phyloP scores from a whole-genome alignment of 805 yeast genomes.

The Kockiozyma suomiensis region DNA sequence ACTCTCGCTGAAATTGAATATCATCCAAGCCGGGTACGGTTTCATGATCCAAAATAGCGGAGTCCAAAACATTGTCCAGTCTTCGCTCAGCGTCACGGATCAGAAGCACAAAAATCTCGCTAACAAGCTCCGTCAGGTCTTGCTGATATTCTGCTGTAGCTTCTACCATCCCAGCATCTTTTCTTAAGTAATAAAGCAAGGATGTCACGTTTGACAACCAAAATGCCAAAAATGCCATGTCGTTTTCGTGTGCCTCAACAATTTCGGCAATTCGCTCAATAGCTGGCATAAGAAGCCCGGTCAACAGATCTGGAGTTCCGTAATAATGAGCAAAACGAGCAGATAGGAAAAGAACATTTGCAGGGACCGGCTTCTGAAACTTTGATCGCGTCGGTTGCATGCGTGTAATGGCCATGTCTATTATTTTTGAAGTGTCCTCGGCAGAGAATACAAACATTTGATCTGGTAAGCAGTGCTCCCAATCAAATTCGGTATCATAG shows the following conservation, averaged over 20 bases:
- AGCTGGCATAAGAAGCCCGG: slow-evolving; percentile 39
- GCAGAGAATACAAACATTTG: slow-evolving; percentile 47
- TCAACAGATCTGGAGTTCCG: slow-evolving; percentile 41
- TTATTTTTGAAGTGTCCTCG: slow-evolving; percentile 43
- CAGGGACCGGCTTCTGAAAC: slow-evolving; percentile 47
- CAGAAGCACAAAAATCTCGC: slow-evolving; percentile 42
- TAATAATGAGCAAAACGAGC: slow-evolving; percentile 46
- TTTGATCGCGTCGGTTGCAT: slow-evolving; percentile 44
- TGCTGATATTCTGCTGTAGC: slow-evolving; percentile 40
- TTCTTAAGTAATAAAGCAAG: slow-evolving; percentile 71
- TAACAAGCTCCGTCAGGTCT: slow-evolving; percentile 39
- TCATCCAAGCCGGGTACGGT: slow-evolving; percentile 81
- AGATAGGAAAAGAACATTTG: slow-evolving; percentile 47
- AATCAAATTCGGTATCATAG: slow-evolving; percentile 42
- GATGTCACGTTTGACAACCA: slow-evolving; percentile 85
- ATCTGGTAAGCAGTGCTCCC: slow-evolving; percentile 47
- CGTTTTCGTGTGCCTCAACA: slow-evolving; percentile 42
- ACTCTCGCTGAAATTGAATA: slow-evolving; percentile 72
- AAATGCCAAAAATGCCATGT: slow-evolving; percentile 58
- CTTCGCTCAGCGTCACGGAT: slow-evolving; percentile 45
- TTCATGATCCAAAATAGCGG: slow-evolving; percentile 61
- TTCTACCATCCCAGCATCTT: slow-evolving; percentile 54
- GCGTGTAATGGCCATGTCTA: slow-evolving; percentile 44
- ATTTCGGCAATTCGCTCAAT: slow-evolving; percentile 41
- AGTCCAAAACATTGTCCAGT: slow-evolving; percentile 41